These are phyloP conservation scores for Ophiostoma sp. DNA, from an alignment of 2,329 filamentous ascomycete species.

Conservation along the genomic window DNA sequence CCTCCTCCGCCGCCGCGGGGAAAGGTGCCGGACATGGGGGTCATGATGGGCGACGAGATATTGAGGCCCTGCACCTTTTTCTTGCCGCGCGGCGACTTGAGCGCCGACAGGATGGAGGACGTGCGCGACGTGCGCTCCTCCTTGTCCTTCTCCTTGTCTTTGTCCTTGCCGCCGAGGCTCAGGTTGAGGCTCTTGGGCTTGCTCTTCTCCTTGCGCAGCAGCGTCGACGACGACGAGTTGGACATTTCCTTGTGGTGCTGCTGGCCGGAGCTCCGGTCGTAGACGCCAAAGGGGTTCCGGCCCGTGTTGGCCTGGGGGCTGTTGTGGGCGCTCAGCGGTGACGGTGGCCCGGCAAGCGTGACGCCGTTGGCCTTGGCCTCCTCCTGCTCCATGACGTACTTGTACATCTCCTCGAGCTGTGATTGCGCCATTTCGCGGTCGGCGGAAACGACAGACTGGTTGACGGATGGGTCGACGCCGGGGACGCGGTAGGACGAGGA, in stretches of 20 bases:
- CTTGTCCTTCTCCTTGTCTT: conserved; percentile 31
- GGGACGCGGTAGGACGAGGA: conserved; percentile 44
- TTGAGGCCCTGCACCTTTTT: conserved; percentile 50
- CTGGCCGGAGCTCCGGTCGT: conserved; percentile 3
- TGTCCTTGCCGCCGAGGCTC: conserved; percentile 22
- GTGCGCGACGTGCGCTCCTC: conserved; percentile 49
- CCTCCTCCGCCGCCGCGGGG: conserved; percentile 44
- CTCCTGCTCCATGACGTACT: conserved; percentile 86
- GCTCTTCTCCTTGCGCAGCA: conserved; percentile 43
- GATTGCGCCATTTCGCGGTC: conserved; percentile 71
- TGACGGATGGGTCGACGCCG: conserved; percentile 65
- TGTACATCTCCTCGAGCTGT: conserved; percentile 87
- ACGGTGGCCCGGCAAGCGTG: conserved; percentile 42
- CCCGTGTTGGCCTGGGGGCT: conserved; percentile 9
- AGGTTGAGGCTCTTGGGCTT: conserved; percentile 51
- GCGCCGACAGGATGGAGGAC: conserved; percentile 56
- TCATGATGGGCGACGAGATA: conserved; percentile 63
- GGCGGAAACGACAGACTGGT: conserved; percentile 67
- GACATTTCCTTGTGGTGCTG: conserved; percentile 25
- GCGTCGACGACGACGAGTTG: conserved; percentile 33
- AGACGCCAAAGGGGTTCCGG: conserved; percentile 22
- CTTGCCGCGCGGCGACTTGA: conserved; percentile 55
- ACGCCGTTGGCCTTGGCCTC: conserved; percentile 57
- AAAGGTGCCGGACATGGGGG: conserved; percentile 56
- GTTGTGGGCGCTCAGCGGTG: conserved; percentile 31